Evolutionary conservation across 202 grass and related monocot genomes (phyloP).

Genomic region (Cymbopogon flexuosus): DNA sequence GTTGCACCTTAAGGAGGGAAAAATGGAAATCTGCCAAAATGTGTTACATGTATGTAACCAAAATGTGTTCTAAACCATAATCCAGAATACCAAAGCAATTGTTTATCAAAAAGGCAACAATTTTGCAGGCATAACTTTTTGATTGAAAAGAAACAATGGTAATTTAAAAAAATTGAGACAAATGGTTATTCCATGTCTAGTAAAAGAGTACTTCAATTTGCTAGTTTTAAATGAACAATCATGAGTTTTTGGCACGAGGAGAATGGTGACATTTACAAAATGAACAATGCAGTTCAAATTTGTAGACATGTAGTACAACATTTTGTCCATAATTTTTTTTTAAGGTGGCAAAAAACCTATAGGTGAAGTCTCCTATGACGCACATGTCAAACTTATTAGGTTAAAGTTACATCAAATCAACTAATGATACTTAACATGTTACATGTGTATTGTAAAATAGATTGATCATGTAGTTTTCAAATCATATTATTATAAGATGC

Average conservation of each 20-base stretch:
- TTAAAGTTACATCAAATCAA: not conserved
- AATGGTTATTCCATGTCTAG: not conserved
- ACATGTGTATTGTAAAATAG: not conserved
- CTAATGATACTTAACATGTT: not conserved
- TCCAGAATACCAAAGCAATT: no score
- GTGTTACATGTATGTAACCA: no score
- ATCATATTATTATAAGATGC: not conserved
- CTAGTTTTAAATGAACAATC: not conserved
- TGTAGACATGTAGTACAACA: not conserved
- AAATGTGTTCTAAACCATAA: no score
- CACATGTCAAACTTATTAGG: not conserved
- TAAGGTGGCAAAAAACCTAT: not conserved
- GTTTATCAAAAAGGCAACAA: not conserved
- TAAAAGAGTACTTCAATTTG: no score
- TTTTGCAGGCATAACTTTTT: no score
- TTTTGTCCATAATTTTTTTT: not conserved
- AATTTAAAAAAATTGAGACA: no score
- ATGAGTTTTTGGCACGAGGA: not conserved
- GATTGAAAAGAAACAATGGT: no score
- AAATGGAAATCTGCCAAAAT: not conserved
- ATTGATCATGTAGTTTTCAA: not conserved
- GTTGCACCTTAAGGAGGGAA: not conserved
- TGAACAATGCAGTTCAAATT: not conserved
- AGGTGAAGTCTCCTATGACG: no score
- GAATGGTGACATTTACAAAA: not conserved